These are phyloP conservation scores for Mrakiaceae sp. DNA, from an alignment of 1,284 basidiomycete genomes.

Conservation along the genomic window DNA sequence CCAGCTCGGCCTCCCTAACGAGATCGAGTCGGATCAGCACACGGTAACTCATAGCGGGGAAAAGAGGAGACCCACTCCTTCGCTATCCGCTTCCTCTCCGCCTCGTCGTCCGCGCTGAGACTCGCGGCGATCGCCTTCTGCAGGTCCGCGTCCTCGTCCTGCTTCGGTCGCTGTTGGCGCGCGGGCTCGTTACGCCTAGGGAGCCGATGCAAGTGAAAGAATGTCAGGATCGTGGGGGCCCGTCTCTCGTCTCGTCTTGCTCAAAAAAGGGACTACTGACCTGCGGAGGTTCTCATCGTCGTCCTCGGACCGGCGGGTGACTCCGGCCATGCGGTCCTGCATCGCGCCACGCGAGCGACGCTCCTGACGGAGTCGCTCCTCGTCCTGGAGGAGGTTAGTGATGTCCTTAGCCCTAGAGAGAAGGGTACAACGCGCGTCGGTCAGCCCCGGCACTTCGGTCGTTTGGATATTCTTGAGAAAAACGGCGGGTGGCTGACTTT, in stretches of 20 bases:
- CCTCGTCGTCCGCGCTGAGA: constrained; percentile 50
- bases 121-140: constrained; percentile 65
- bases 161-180: constrained; percentile 7
- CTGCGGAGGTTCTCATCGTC: constrained; percentile 43
- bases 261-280: constrained; percentile 23
- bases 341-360: constrained; percentile 71
- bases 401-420: constrained; percentile 72
- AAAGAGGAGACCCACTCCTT: constrained; percentile 24
- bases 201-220: too few species aligned
- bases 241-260: too few species aligned
- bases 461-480: neutral
- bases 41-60: constrained; percentile 38
- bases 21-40: neutral
- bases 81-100: constrained; percentile 62
- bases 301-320: constrained; percentile 22
- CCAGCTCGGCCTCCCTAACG: constrained; percentile 58
- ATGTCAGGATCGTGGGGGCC: too few species aligned
- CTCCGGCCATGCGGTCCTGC: constrained; percentile 73
- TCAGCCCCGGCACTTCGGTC: neutral
- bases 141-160: constrained; percentile 68
- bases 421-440: neutral
- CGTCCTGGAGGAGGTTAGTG: constrained; percentile 87
- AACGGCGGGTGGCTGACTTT: constrained; percentile 42
- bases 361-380: constrained; percentile 72
- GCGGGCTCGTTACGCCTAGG: too few species aligned